Base-by-base conservation (phyloP, 2,329 filamentous ascomycete species). In the Pseudopyricularia javanii region DNA sequence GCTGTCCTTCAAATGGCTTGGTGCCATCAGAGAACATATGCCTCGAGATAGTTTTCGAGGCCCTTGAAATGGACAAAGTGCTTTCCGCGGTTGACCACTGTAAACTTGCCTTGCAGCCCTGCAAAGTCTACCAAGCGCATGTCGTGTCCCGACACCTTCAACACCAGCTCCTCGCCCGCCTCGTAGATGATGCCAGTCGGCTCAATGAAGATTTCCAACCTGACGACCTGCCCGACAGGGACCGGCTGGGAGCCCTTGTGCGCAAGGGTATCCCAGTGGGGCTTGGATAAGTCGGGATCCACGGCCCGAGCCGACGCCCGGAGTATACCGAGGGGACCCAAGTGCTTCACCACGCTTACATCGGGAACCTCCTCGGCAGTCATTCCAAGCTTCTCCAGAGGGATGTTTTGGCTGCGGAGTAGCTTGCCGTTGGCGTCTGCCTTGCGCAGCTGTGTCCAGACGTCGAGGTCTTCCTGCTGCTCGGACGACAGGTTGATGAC, bases 151-250 rank as follows among this genome's bases (percentile, higher is more conserved):
- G 61, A 55, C 5, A 62, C 33, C 7, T 57, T 50, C 4, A 63
- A 47, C 47, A 59, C 50, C 4, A 62, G 17, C 0, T 54, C 56
- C 37, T 63, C 61, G 9, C 60, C 60, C 2, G 54, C 52, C n/a
- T 56, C 59, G 45, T 61, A 62, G 2, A 59, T 54, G 55, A 62
- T 58, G 1, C 60, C 60, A 5, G 55, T 53, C 1, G 59, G 61
- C 60, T 60, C 61, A 3, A 62, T 53, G 0, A 54, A 53, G 2
- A 61, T 59, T 6, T 56, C 30, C 4, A 62, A 33, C 2, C 55
- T 50, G 4, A 60, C 53, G 20, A 61, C 51, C 5, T 47, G 34
- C 4, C 57, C 55, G 0, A 54, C 53, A 12, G 53, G 7, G 17
- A 59, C 52, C 3, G 35, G 35, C 48, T 57, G 45, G 3, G 26